Percentiles rank a stretch among this genome's conserved stretches.
phyloP scores from a whole-genome alignment of 2,329 filamentous ascomycete genomes.

The Hortaea sp. region DNA sequence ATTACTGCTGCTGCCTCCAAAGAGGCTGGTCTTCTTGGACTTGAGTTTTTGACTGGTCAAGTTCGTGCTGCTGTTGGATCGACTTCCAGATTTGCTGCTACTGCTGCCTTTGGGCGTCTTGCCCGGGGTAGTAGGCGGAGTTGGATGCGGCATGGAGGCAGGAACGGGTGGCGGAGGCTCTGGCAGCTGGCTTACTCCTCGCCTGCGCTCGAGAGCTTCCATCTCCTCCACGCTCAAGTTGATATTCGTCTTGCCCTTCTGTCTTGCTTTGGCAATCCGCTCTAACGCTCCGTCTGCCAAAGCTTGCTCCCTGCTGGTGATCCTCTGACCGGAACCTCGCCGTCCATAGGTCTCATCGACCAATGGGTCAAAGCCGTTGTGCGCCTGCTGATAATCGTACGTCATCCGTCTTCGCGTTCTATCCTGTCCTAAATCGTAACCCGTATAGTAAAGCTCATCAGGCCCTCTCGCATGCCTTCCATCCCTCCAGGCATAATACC shows the following conservation, averaged over 20 bases:
- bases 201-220: slow-evolving; percentile 56
- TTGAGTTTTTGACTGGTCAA: slow-evolving; percentile 25
- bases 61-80: slow-evolving; percentile 28
- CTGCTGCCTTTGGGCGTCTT: slow-evolving; percentile 19
- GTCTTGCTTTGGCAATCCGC: slow-evolving; percentile 68
- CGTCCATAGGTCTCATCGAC: slow-evolving; percentile 41
- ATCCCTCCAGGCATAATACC: neutral
- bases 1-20: slow-evolving; percentile 12
- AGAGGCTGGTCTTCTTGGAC: slow-evolving; percentile 19
- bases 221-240: slow-evolving; percentile 71
- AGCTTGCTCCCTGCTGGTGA: slow-evolving; percentile 60
- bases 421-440: slow-evolving; percentile 35
- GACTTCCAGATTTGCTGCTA: slow-evolving; percentile 10
- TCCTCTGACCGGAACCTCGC: slow-evolving; percentile 35
- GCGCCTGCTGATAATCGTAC: slow-evolving; percentile 35
- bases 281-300: slow-evolving; percentile 69
- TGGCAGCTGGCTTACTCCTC: slow-evolving; percentile 13
- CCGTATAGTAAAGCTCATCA: slow-evolving; percentile 40
- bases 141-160: slow-evolving; percentile 14
- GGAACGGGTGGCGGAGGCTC: slow-evolving; percentile 7
- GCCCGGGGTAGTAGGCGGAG: slow-evolving; percentile 22
- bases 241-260: slow-evolving; percentile 67
- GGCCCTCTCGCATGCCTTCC: slow-evolving; percentile 27
- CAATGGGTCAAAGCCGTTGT: slow-evolving; percentile 34
- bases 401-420: slow-evolving; percentile 32